Base-by-base conservation (phyloP, 179 eudicot genomes). In the Pouteria campechiana region DNA sequence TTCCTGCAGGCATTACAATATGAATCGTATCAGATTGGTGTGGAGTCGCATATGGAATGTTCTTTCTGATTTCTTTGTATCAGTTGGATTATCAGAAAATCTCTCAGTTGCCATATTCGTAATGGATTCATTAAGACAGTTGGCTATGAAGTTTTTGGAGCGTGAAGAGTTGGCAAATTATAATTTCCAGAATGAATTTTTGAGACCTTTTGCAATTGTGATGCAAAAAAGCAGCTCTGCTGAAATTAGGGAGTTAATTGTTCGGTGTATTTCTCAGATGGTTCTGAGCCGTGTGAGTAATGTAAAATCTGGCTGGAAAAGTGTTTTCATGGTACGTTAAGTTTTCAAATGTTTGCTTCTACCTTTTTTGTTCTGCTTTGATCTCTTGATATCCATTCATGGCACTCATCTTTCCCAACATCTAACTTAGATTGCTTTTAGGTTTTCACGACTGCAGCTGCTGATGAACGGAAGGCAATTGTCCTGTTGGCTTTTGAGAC, bases 21-120 rank as follows among this genome's bases (percentile, higher is more conserved):
- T 90, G 96, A 82, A 75, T 55, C 92, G 98, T 28, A 90, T 90
- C 66, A 78, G 98, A 62, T 63, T 90, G 20, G 98, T 90, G 50
- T 90, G 98, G 98, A 86, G 96, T 57, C 90, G 94, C 44, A 90
- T 90, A 60, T 90, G 98, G 98, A 86, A 66, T 78, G 98, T 90
- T 32, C 92, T 90, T 60, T 82, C 98, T 20, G 96, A 87, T 61
- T 90, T 90, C 57, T 90, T 90, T 73, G 98, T 90, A 48, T 73
- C 92, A n/a, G 98, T 90, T 58, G 98, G 98, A 27, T 51, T 86
- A 59, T 90, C 96, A 29, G 84, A 90, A 61, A 90, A 90, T 68
- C 94, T 90, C 25, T 86, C 98, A 7, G 98, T 90, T 48, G 98
- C 95, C 48, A 90, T 90, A 28, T 90, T 90, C 71, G 98, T 90